These are phyloP conservation scores for Halophytophthora batemanensis DNA, from an alignment of 352 stramenopile genomes.

Conservation along the genomic window DNA sequence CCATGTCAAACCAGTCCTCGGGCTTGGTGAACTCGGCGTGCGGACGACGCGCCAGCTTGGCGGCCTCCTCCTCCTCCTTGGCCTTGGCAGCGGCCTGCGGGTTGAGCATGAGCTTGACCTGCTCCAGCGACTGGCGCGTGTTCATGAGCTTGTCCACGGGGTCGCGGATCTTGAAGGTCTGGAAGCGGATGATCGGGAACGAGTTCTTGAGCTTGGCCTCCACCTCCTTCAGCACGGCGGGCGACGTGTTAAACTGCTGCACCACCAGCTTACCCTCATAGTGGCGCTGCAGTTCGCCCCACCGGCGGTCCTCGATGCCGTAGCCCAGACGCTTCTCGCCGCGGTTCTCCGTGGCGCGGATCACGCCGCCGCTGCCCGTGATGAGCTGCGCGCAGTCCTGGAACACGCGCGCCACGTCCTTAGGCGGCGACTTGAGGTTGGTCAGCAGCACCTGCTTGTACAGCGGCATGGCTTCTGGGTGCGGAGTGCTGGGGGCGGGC, in stretches of 20 bases:
- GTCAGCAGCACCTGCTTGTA: slow-evolving; percentile 89
- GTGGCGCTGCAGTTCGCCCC: slow-evolving; percentile 82
- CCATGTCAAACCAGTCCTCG: slow-evolving; percentile 53
- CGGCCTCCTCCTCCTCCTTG: slow-evolving; percentile 30
- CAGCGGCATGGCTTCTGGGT: slow-evolving; percentile 55
- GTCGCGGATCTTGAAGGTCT: slow-evolving; percentile 86
- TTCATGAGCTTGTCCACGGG: slow-evolving; percentile 82
- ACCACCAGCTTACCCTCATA: slow-evolving; percentile 86
- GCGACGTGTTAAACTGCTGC: slow-evolving; percentile 83
- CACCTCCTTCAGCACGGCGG: slow-evolving; percentile 58
- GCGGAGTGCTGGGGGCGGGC: not conserved
- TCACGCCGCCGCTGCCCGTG: slow-evolving; percentile 62
- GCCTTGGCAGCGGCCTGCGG: slow-evolving; percentile 33
- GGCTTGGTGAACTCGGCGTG: slow-evolving; percentile 29
- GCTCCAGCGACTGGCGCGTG: slow-evolving; percentile 64
- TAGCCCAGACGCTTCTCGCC: slow-evolving; percentile 82
- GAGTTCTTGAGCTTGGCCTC: slow-evolving; percentile 84
- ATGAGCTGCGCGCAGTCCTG: slow-evolving; percentile 78
- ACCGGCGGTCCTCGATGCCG: slow-evolving; percentile 80
- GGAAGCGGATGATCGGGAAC: slow-evolving; percentile 83
- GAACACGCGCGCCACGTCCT: slow-evolving; percentile 80
- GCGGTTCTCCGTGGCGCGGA: slow-evolving; percentile 76
- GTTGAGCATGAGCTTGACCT: slow-evolving; percentile 55
- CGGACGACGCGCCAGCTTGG: slow-evolving; percentile 30
- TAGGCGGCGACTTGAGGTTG: slow-evolving; percentile 84